Evolutionary conservation across 352 stramenopile genomes (phyloP).

Genomic region (Aphanomyces stellatus): DNA sequence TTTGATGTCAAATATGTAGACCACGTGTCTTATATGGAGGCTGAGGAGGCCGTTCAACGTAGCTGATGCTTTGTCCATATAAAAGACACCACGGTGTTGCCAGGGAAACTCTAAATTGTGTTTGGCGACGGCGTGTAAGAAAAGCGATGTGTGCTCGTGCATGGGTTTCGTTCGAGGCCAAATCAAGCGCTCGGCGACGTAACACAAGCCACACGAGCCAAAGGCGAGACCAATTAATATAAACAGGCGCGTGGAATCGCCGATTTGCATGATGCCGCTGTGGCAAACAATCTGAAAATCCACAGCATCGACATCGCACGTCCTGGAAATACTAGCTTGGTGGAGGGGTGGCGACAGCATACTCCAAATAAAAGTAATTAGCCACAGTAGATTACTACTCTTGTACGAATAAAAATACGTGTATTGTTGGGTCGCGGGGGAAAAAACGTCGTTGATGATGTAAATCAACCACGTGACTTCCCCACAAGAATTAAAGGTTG

Average conservation of each 20-base stretch:
- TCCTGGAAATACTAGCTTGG: not conserved
- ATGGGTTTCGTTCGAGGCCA: not conserved
- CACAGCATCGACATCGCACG: not conserved
- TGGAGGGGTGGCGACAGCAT: not conserved
- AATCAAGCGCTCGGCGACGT: not conserved
- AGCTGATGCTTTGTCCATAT: constrained; percentile 4
- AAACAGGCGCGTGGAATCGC: not conserved
- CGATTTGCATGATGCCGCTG: not conserved
- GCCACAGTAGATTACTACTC: not conserved
- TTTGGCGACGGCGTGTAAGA: not conserved
- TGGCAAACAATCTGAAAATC: not conserved
- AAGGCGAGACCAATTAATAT: not conserved
- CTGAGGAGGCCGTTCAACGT: not conserved
- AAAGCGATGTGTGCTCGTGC: not conserved
- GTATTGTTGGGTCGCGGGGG: not conserved
- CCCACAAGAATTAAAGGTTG: not conserved
- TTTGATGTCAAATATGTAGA: constrained; percentile 10
- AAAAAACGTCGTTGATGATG: constrained; percentile 16
- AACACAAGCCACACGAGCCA: not conserved
- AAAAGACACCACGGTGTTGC: not conserved
- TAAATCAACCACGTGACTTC: constrained; percentile 14
- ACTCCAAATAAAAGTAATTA: not conserved
- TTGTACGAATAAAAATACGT: not conserved
- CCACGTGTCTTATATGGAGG: not conserved
- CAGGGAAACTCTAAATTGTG: not conserved